Evolutionary conservation across 2,329 filamentous ascomycete genomes (phyloP).

Genomic region (Epichloe baconii): DNA sequence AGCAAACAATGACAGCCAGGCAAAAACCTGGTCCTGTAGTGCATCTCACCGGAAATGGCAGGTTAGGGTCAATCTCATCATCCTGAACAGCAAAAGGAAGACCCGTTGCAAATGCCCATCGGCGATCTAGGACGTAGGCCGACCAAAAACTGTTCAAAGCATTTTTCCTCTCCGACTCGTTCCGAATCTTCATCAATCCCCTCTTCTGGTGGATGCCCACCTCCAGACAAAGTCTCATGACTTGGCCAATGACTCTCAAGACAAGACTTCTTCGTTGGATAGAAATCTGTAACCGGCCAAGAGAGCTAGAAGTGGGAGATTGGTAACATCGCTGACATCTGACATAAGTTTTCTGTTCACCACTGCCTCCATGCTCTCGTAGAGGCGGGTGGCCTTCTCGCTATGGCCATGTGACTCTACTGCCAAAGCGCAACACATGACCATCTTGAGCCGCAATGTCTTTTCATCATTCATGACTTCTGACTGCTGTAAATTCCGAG

Average conservation of each 20-base stretch:
- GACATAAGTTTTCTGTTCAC: conserved; percentile 53
- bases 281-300: conserved; percentile 65
- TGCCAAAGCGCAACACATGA: conserved; percentile 65
- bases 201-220: conserved; percentile 72
- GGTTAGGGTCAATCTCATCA: conserved; percentile 65
- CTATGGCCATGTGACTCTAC: conserved; percentile 72
- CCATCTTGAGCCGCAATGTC: conserved; percentile 65
- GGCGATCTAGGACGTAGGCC: conserved; percentile 69
- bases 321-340: conserved; percentile 33
- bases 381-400: conserved; percentile 58
- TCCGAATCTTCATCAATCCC: conserved; percentile 54
- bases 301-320: conserved; percentile 38
- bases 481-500: conserved; percentile 21
- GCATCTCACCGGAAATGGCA: conserved; percentile 62
- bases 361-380: conserved; percentile 59
- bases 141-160: conserved; percentile 73
- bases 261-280: conserved; percentile 70
- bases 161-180: conserved; percentile 53
- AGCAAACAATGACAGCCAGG: neutral
- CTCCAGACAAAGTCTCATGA: conserved; percentile 65
- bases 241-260: conserved; percentile 79
- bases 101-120: conserved; percentile 84
- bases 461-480: conserved; percentile 34
- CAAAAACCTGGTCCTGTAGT: neutral
- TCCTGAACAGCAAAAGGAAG: conserved; percentile 79